A percentile compares a stretch with the other conserved stretches of the same genome.
Conservation (phyloP, 129 eudicot species). For the Oenanthe sinensis region DNA sequence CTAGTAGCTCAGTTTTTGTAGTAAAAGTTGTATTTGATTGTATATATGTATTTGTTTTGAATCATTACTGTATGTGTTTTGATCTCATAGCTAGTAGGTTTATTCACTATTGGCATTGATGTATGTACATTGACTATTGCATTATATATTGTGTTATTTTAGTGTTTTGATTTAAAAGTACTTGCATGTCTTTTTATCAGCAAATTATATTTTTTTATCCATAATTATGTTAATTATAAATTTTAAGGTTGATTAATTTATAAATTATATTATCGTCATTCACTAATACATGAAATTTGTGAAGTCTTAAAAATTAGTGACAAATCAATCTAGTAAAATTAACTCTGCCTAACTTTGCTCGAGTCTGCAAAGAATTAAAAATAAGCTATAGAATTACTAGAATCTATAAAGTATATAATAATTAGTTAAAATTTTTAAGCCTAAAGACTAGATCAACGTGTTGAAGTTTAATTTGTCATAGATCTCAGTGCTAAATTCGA, state of each 20-base stretch:
- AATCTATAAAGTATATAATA: too few species aligned
- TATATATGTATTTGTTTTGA: too few species aligned
- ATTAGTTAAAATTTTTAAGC: background rate
- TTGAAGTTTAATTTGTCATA: background rate
- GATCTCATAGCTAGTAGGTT: background rate
- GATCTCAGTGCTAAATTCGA: background rate
- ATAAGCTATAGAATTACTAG: background rate
- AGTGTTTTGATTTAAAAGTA: background rate
- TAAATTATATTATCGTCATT: too few species aligned
- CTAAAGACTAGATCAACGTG: background rate
- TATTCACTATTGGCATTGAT: background rate
- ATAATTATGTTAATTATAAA: too few species aligned
- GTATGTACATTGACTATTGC: background rate
- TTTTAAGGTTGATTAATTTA: too few species aligned
- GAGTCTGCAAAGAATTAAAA: background rate
- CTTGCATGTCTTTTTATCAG: background rate
- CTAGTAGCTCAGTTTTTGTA: background rate
- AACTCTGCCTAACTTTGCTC: background rate
- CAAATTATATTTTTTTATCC: too few species aligned
- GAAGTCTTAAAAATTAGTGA: background rate
- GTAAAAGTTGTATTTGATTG: background rate
- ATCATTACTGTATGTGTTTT: background rate
- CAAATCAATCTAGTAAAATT: background rate
- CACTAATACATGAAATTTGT: background rate
- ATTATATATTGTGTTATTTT: background rate